Base-by-base conservation (phyloP, 2,329 filamentous ascomycete genomes). In the Pseudogymnoascus sp. region DNA sequence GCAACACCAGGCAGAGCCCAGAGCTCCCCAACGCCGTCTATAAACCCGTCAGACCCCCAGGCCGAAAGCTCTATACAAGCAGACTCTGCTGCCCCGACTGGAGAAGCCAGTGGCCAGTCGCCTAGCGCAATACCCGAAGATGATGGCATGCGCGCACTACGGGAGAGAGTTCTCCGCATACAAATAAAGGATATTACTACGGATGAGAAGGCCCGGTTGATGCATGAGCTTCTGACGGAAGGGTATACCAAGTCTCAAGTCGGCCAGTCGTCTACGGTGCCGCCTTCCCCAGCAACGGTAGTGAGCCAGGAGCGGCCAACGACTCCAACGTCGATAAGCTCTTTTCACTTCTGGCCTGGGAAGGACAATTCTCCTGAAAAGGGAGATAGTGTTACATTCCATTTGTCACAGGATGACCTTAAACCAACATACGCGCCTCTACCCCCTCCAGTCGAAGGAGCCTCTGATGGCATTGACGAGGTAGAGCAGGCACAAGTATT, bases 131-230 rank as follows among this genome's bases (percentile, higher is more conserved):
- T 74, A 11, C 89, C 90, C 1, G 90, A 88, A 71, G 88, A 93
- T 70, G 90, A 94, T 78, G 90, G 90, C 49, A 92, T 91, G 87
- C 79, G 82, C 16, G 74, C 77, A 62, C 74, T 93, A 68, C 81
- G 90, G 68, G 80, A 77, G 66, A 84, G 84, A 65, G 91, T 94
- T 66, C 80, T 88, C 64, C 78, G 78, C 22, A 88, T 93, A 65
- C 88, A 91, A 71, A 78, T 82, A 25, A 80, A 80, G 67, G 78
- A 84, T 23, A 78, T 86, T 58, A 74, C 82, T 3, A 78, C 80
- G 45, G 72, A 79, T 5, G 85, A 90, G 63, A 92, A 92, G 74
- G 90, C 90, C 23, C 82, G 80, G 64, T 76, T 87, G 69, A 86
- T 93, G 74, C 90, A 93, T 72, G 79, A 82, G 49, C 73, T 90